Base-by-base conservation (phyloP, 2,329 filamentous ascomycete genomes). In the Pseudogymnoascus sp. region DNA sequence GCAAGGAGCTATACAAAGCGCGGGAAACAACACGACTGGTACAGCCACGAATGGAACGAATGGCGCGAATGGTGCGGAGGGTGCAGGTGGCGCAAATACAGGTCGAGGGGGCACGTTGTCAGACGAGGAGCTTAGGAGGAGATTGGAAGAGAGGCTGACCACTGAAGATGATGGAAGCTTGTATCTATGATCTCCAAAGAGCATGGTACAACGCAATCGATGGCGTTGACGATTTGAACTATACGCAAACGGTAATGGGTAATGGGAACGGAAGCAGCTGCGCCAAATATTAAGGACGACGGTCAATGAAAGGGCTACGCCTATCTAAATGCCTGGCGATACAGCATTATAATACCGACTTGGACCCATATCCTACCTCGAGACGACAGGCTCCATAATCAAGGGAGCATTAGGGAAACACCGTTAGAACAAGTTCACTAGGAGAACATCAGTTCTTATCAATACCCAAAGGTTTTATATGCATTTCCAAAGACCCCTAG, bases 121-220 rank as follows among this genome's bases (percentile, higher is more conserved):
- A 21, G 85, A 87, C 65, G 84, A 87, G 66, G 80, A 88, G 71
- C 74, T 89, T 62, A 77, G 83, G 63, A 75, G 78, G 65, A 78
- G 79, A 60, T 70, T 88, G 64, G 80, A 84, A 68, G 82, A 81
- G 68, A 81, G 81, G 61, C 77, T 88, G 74, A 77, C 78, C 56
- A 69, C 75, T 5, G 78, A 78, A 21, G 78, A 80, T 11, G 80
- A 85, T 3, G 82, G 80, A 18, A 86, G 87, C 1, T 78, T 89
- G 77, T 85, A 89, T 75, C 74, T 89, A 53, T 89, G 72, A 78
- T 56, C 21, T 16, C 21, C 49, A 28, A 34, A 18, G n/a, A 56
- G 28, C 14, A 56, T 21, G n/a, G 28, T 21, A 11, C 49, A 8
- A 14, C 28, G 28, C 28, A 18, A 34, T 36, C 16, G n/a, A 34